Conservation (phyloP, 257 asterid genomes). For the Petunia secreta region DNA sequence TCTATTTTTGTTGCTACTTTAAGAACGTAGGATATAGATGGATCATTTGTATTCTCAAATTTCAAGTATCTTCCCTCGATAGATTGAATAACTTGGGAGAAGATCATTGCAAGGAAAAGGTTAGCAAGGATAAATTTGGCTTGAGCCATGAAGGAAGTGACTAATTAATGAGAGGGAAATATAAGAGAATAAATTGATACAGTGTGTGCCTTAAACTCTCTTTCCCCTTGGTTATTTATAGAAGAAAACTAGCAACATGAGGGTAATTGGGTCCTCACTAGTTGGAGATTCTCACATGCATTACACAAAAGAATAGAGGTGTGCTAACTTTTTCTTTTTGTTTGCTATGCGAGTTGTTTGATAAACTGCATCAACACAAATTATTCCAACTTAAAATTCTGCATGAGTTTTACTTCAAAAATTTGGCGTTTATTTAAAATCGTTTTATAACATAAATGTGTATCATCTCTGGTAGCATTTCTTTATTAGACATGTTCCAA, state of each 20-base stretch:
- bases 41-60: slow-evolving; percentile 25
- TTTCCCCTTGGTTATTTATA: slow-evolving; percentile 46
- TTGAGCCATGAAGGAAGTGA: slow-evolving; percentile 43
- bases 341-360: not conserved
- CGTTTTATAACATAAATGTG: not conserved
- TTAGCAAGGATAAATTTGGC: slow-evolving; percentile 34
- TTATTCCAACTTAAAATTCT: no score
- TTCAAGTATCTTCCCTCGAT: slow-evolving; percentile 45
- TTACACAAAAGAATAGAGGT: slow-evolving; percentile 1
- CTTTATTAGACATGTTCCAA: not conserved
- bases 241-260: slow-evolving; percentile 27
- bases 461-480: not conserved
- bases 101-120: slow-evolving; percentile 41
- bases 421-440: no score
- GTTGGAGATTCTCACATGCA: slow-evolving; percentile 41
- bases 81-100: slow-evolving; percentile 41
- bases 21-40: not conserved
- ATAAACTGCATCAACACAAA: no score
- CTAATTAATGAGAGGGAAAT: not conserved
- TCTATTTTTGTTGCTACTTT: not conserved
- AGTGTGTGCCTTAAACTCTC: slow-evolving; percentile 32
- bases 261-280: slow-evolving; percentile 34
- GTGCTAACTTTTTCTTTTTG: not conserved
- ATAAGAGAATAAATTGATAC: slow-evolving; percentile 12
- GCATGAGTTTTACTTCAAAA: no score